phyloP scores from a whole-genome alignment of 2,329 filamentous ascomycete species.

The Metarhizium rileyi region DNA sequence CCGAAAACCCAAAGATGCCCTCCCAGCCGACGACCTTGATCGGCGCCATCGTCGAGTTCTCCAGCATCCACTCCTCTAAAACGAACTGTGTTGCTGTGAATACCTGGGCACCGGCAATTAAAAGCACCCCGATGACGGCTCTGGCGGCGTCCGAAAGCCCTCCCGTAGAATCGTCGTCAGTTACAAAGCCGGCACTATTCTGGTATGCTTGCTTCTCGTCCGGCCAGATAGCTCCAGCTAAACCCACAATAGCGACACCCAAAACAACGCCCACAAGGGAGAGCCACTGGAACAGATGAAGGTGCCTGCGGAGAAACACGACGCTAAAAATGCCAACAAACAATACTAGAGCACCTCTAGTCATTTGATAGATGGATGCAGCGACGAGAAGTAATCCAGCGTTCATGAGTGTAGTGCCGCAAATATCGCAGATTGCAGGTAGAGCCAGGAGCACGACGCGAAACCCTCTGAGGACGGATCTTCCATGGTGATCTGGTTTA shows the following conservation, averaged over 20 bases:
- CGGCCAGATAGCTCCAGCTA: slow-evolving; percentile 75
- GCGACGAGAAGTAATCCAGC: slow-evolving; percentile 87
- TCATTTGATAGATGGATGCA: slow-evolving; percentile 98
- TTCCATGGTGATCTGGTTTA: slow-evolving; percentile 39
- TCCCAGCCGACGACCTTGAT: slow-evolving; percentile 94
- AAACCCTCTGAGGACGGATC: slow-evolving; percentile 58
- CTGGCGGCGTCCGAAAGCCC: slow-evolving; percentile 24
- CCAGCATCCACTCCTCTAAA: slow-evolving; percentile 84
- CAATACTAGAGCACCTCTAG: slow-evolving; percentile 81
- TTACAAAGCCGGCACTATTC: slow-evolving; percentile 17
- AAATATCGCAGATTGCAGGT: slow-evolving; percentile 87
- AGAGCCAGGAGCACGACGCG: slow-evolving; percentile 68
- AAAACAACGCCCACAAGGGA: slow-evolving; percentile 77
- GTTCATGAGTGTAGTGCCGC: slow-evolving; percentile 95
- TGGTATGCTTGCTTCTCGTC: slow-evolving; percentile 44
- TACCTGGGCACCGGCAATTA: slow-evolving; percentile 91
- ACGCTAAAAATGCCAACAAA: slow-evolving; percentile 97
- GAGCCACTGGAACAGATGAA: slow-evolving; percentile 87
- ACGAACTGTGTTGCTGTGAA: slow-evolving; percentile 97
- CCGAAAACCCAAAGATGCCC: slow-evolving; percentile 76
- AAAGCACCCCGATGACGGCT: slow-evolving; percentile 71
- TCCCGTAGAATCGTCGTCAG: slow-evolving; percentile 30
- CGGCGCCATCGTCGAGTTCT: slow-evolving; percentile 57
- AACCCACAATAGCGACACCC: slow-evolving; percentile 81
- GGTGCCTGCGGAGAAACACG: slow-evolving; percentile 69